Base-by-base conservation (phyloP, 306 rosid species). In the Psophocarpus tetragonolobus region DNA sequence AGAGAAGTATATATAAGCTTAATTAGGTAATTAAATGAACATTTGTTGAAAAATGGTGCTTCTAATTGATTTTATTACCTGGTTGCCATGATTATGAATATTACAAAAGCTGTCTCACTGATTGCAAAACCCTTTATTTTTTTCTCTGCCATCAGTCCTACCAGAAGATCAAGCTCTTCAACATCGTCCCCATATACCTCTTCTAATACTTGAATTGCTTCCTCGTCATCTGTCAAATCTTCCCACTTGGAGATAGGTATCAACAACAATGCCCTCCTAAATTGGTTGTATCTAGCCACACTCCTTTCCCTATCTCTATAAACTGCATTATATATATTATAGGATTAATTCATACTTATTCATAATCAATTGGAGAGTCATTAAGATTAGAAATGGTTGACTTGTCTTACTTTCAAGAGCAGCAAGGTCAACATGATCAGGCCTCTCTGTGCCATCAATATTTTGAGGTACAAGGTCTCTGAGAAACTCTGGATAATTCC, bases 121-220 rank as follows among this genome's bases (percentile, higher is more conserved):
- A 89, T 89, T 11, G 91, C 93, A 75, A 89, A 89, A 1, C 91
- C 91, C 33, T 80, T 85, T 30, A 89, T 89, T 82, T 90, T 90
- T 71, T 85, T 90, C 83, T 87, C 91, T 1, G 93, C 91, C 90
- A 90, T 85, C 36, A 85, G 88, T 18, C 93, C 93, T n/a, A 90
- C 91, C 1, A 81, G 74, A 1, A 77, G 7, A 78, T 87, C 93
- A 21, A 90, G 87, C 73, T 81, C 65, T 29, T 90, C 93, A 84
- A 90, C 90, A 68, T 90, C 88, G 72, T 77, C 80, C 3, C 87
- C 88, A 11, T 90, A 90, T 10, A 90, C 86, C 23, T 90, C 90
- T 17, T 75, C 50, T 8, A 90, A 60, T 3, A 54, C 83, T 58
- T 77, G 6, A 65, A 87, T 82, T 18, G 83, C 83, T 74, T 90